Conservation (phyloP, 2,329 filamentous ascomycete species). For the Clarireedia sp. region DNA sequence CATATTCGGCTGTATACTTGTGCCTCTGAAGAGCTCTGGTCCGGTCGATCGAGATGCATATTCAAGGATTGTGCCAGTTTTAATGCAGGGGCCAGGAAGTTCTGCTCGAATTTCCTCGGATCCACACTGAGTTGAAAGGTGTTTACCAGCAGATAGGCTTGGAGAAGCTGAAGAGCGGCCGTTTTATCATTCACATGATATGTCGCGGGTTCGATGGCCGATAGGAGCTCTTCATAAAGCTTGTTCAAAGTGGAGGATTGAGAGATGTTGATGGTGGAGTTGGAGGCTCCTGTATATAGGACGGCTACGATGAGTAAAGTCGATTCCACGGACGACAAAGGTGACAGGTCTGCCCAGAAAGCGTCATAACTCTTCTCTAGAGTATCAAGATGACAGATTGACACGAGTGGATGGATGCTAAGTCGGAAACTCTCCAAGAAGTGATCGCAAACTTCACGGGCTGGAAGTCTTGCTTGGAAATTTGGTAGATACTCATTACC, state of each 20-base stretch:
- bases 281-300: constrained; percentile 6
- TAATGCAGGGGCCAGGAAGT: constrained; percentile 6
- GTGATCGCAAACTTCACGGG: neutral
- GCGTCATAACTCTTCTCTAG: neutral
- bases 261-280: neutral
- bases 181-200: neutral
- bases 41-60: neutral
- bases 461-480: neutral
- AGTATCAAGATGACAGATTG: neutral
- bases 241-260: neutral
- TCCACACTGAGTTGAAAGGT: constrained; percentile 4
- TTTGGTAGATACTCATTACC: neutral
- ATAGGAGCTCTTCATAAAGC: neutral
- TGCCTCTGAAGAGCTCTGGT: neutral
- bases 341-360: constrained; percentile 5
- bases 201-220: neutral
- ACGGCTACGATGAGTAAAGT: constrained; percentile 1
- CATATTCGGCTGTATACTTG: constrained; percentile 5
- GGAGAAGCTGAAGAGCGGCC: neutral
- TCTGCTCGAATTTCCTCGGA: neutral
- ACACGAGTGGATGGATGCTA: neutral
- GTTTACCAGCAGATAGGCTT: constrained; percentile 10
- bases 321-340: constrained; percentile 1
- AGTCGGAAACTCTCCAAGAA: constrained; percentile 7
- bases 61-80: neutral